Base-by-base conservation (phyloP, 1,284 basidiomycete genomes). In the Cutaneotrichosporon daszewskae region DNA sequence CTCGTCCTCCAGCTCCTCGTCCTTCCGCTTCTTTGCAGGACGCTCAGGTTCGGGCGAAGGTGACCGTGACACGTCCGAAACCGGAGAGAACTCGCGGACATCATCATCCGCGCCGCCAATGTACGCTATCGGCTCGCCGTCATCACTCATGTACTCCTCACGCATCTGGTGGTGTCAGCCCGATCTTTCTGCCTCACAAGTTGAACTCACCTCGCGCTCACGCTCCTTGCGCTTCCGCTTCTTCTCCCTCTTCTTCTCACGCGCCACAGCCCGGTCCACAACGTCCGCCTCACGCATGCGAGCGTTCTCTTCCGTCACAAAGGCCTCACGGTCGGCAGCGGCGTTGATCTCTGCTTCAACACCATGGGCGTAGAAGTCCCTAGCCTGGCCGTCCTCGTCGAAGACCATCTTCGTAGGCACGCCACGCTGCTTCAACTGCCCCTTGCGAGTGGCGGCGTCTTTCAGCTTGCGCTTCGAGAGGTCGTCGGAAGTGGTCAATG, bases 201-300 rank as follows among this genome's bases (percentile, higher is more conserved):
- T n/a, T 1, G 3, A 2, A 59, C 69, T 60, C 47, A 72, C 74
- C 59, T 82, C 84, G 27, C 76, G 77, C 56, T 92, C 88, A 48
- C 85, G 79, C 61, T 88, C 83, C 75, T 94, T 95, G 58, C 87
- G 74, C 70, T 88, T 92, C 48, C 80, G 66, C 72, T 84, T 79
- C 75, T 85, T 87, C 70, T 91, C 87, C 51, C 78, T 75, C 73
- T 85, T 85, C 77, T 91, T 91, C 65, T 86, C 87, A 65, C 80
- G 82, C 18, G 87, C 91, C 55, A 87, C 81, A 47, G 81, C 79
- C 71, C 84, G 85, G 73, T 94, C 90, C 42, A 73, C 54, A 45
- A 82, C 76, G 72, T 91, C 88, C 29, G 78, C 79, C 40, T 77
- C 75, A 62, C 74, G 78, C 78, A 90, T 77, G 74, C 77, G 82